Evolutionary conservation across 2,329 filamentous ascomycete species (phyloP).

Genomic region (Paraphoma sp.): DNA sequence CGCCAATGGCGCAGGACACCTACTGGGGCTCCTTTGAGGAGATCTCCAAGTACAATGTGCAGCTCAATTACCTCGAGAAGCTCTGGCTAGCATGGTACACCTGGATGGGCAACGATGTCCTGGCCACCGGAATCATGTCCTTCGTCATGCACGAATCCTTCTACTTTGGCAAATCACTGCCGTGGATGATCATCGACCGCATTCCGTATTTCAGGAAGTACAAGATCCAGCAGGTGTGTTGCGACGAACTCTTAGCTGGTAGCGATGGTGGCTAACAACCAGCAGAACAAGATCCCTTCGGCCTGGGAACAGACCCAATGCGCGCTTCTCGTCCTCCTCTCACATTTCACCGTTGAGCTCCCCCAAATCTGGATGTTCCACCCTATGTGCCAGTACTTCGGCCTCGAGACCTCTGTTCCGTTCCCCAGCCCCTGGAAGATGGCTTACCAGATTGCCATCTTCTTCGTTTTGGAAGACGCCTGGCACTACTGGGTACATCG

Average conservation of each 20-base stretch:
- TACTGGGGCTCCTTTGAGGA: constrained; percentile 72
- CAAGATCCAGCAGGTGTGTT: constrained; percentile 86
- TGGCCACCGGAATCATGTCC: constrained; percentile 97
- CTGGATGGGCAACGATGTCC: constrained; percentile 96
- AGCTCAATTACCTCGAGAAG: constrained; percentile 85
- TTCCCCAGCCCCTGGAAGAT: constrained; percentile 89
- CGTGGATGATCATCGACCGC: constrained; percentile 90
- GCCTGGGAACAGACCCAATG: constrained; percentile 93
- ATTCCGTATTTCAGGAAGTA: constrained; percentile 89
- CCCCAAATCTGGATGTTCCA: constrained; percentile 99
- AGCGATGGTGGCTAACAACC: constrained; percentile 19
- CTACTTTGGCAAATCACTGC: constrained; percentile 91
- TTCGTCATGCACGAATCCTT: constrained; percentile 93
- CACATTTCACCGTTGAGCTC: constrained; percentile 96
- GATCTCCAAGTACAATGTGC: constrained; percentile 76
- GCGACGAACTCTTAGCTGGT: neutral
- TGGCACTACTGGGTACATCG: constrained; percentile 99
- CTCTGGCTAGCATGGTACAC: constrained; percentile 97
- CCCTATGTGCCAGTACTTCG: constrained; percentile 90
- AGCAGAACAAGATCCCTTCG: constrained; percentile 83
- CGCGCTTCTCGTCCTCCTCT: constrained; percentile 88
- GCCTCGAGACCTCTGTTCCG: constrained; percentile 84
- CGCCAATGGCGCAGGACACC: constrained; percentile 57
- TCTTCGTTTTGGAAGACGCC: constrained; percentile 94
- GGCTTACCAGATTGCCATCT: constrained; percentile 86